Evolutionary conservation across 441 rosid genomes (phyloP).

Genomic region (Erodium moschatum): DNA sequence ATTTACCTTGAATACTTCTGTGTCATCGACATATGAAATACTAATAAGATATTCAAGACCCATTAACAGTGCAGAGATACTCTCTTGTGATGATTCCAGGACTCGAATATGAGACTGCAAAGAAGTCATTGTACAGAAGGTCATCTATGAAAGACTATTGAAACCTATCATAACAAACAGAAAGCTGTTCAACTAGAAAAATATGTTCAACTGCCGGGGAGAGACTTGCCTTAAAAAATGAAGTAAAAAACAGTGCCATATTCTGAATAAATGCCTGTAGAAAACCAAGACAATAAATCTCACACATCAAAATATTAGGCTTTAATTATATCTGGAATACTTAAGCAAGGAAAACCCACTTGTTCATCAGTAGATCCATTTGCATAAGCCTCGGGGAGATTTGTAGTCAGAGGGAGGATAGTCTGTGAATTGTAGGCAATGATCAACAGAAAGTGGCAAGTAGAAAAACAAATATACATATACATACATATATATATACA

Average conservation of each 20-base stretch:
- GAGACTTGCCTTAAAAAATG: slow-evolving; percentile 72
- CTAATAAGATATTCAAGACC: slow-evolving; percentile 91
- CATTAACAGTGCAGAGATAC: slow-evolving; percentile 47
- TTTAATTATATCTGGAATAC: slow-evolving; percentile 10
- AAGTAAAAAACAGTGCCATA: slow-evolving; percentile 86
- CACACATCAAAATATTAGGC: slow-evolving; percentile 1
- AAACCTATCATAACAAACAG: not conserved
- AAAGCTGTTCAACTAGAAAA: no score
- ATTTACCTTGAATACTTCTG: slow-evolving; percentile 93
- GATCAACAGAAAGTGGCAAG: slow-evolving; percentile 3
- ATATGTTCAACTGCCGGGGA: not conserved
- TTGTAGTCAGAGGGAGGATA: slow-evolving; percentile 69
- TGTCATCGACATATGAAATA: slow-evolving; percentile 95
- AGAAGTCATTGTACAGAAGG: slow-evolving; percentile 5
- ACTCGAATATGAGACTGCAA: slow-evolving; percentile 81
- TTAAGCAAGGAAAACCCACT: slow-evolving; percentile 36
- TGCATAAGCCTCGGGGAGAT: slow-evolving; percentile 90
- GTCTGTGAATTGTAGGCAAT: slow-evolving; percentile 37
- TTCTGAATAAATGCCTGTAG: slow-evolving; percentile 97
- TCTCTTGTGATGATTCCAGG: slow-evolving; percentile 68
- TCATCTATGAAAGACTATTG: not conserved
- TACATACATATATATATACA: no score
- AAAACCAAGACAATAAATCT: slow-evolving; percentile 15
- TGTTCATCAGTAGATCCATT: slow-evolving; percentile 84
- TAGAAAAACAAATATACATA: slow-evolving; percentile 7